These are phyloP conservation scores for Myriosclerotinia curreyana DNA, from an alignment of 2,329 filamentous ascomycete species.

Conservation along the genomic window DNA sequence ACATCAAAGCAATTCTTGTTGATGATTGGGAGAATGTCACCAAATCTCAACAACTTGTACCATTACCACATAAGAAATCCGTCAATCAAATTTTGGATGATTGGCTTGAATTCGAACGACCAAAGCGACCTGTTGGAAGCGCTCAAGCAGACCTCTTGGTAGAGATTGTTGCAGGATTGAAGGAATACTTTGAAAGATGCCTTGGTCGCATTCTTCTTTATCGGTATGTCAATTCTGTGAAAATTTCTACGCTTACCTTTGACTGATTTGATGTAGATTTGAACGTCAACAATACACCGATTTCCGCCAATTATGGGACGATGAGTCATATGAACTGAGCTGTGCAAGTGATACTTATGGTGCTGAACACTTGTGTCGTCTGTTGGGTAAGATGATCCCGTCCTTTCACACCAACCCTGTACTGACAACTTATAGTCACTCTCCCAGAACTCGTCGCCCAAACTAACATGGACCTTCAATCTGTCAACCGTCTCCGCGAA, in stretches of 20 bases:
- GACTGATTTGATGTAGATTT: slow-evolving; percentile 54
- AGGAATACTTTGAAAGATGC: slow-evolving; percentile 90
- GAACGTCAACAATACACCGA: slow-evolving; percentile 86
- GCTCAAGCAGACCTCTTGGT: slow-evolving; percentile 82
- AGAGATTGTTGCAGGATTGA: slow-evolving; percentile 80
- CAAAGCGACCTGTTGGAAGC: slow-evolving; percentile 61
- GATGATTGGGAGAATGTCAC: slow-evolving; percentile 99
- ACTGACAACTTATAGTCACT: slow-evolving; percentile 63
- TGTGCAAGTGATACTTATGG: slow-evolving; percentile 80
- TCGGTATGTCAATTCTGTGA: slow-evolving; percentile 45
- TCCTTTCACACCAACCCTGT: slow-evolving; percentile 22
- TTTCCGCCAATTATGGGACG: slow-evolving; percentile 67
- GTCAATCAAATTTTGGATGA: slow-evolving; percentile 77
- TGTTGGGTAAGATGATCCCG: slow-evolving; percentile 65
- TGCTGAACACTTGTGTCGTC: slow-evolving; percentile 82
- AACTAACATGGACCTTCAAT: slow-evolving; percentile 96
- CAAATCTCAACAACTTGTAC: slow-evolving; percentile 87
- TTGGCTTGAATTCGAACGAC: slow-evolving; percentile 69
- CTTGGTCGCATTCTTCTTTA: slow-evolving; percentile 89
- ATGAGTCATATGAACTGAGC: slow-evolving; percentile 62
- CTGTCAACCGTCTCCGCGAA: slow-evolving; percentile 81
- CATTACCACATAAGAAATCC: slow-evolving; percentile 72
- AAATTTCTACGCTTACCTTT: neutral
- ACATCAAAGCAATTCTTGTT: slow-evolving; percentile 86
- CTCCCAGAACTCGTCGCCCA: slow-evolving; percentile 93